Evolutionary conservation across 371 early-diverging fungal genomes (phyloP), one percentile per base, ranked within the genome.

Genomic region (Dinochytrium kinnereticum): DNA sequence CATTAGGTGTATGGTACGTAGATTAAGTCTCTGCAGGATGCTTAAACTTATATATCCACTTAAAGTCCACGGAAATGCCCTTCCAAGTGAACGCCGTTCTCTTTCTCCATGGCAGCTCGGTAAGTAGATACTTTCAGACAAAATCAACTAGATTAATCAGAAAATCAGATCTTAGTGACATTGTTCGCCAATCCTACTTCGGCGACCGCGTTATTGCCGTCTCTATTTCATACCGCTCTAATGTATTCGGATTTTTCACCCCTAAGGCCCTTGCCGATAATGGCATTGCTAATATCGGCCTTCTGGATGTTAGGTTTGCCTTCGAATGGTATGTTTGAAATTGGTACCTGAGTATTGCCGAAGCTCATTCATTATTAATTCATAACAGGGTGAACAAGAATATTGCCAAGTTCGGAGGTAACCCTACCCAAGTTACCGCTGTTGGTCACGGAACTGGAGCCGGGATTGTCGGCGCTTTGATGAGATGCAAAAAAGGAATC

Each of bases 131-230:
- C n/a, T n/a, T n/a, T n/a, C n/a, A n/a, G n/a, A n/a, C n/a, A n/a
- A n/a, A n/a, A n/a, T n/a, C n/a, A n/a, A n/a, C n/a, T n/a, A n/a
- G n/a, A n/a, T n/a, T n/a, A n/a, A n/a, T n/a, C n/a, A n/a, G n/a
- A n/a, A n/a, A n/a, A n/a, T n/a, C 24, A 53, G 61, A 61, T 36
- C 37, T 61, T 15, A 61, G 61, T 36, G 61, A 61, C 61, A 13
- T 61, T 13, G 37, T 61, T 24, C 61, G 61, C 36, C 30, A 38
- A 17, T 66, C 66, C 2, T 17, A 21, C 26, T 13, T 17, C n/a
- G 49, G 49, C 28, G 66, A 66, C 66, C 10, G 66, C 2, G 66
- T 66, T 17, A 66, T 66, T 44, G 66, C 66, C 44, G 44, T 66
- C 30, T 40, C 66, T 17, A 39, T 66, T 44, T 40, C 37, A 17